Conservation (phyloP, 2,329 filamentous ascomycete species). For the Aspergillus sp. region DNA sequence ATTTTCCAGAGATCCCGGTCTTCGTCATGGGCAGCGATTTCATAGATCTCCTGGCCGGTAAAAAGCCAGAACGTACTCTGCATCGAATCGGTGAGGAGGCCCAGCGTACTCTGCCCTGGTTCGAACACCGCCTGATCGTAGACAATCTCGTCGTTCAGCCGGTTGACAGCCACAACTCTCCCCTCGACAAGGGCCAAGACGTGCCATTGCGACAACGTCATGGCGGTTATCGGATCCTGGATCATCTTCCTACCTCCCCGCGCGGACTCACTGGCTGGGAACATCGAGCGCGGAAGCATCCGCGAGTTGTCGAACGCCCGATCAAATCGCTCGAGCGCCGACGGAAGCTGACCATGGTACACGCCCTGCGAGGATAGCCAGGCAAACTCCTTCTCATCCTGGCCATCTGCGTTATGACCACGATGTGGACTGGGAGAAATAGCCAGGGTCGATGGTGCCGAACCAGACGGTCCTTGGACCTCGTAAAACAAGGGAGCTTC, state of each 20-base stretch:
- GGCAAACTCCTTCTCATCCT: constrained; percentile 58
- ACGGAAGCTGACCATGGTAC: constrained; percentile 71
- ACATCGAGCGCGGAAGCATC: constrained; percentile 62
- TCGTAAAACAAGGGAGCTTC: constrained; percentile 74
- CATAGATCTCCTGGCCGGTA: constrained; percentile 81
- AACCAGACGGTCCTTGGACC: constrained; percentile 49
- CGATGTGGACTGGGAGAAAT: constrained; percentile 67
- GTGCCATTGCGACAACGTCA: constrained; percentile 89
- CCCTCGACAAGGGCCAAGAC: constrained; percentile 74
- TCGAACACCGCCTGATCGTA: constrained; percentile 83
- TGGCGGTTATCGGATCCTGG: constrained; percentile 65
- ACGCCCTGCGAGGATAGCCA: constrained; percentile 86
- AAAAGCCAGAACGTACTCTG: constrained; percentile 98
- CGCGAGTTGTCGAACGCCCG: constrained; percentile 72
- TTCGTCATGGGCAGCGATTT: constrained; percentile 84
- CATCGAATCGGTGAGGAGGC: constrained; percentile 77
- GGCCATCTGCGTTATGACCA: constrained; percentile 44
- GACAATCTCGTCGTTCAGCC: constrained; percentile 73
- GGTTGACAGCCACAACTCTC: constrained; percentile 74
- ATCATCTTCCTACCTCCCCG: constrained; percentile 56
- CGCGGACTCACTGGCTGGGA: constrained; percentile 58
- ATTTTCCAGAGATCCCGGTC: constrained; percentile 91
- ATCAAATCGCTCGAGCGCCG: constrained; percentile 57
- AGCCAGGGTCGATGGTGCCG: constrained; percentile 57
- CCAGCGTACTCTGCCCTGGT: constrained; percentile 67